Conservation (phyloP, 148 eudicot genomes). For the Silene uniflora region DNA sequence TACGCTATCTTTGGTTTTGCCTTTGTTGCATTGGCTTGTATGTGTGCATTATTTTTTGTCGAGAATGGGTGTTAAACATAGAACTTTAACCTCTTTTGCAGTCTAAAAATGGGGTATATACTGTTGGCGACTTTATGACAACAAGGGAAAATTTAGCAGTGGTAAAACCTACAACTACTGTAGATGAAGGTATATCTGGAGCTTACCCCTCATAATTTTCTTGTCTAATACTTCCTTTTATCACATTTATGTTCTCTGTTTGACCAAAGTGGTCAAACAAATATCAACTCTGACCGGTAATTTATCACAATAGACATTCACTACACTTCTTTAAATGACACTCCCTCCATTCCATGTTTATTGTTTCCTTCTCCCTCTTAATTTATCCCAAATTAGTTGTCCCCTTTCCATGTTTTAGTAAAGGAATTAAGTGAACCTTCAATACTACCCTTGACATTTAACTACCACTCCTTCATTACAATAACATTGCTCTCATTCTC, state of each 20-base stretch:
- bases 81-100: constrained; percentile 25
- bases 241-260: neutral
- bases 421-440: too few species aligned
- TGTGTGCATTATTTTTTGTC: neutral
- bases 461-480: too few species aligned
- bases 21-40: neutral
- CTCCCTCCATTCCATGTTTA: too few species aligned
- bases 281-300: neutral
- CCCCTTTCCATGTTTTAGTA: too few species aligned
- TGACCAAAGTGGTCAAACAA: neutral
- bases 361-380: too few species aligned
- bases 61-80: neutral
- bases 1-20: neutral
- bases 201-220: neutral
- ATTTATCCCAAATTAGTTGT: too few species aligned
- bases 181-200: constrained; percentile 63
- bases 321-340: too few species aligned
- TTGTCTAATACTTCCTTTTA: neutral
- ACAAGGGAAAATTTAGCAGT: constrained; percentile 60
- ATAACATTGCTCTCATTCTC: too few species aligned
- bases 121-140: constrained; percentile 87
- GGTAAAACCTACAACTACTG: constrained; percentile 77
- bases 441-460: too few species aligned
- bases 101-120: constrained; percentile 63
- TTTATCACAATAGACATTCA: too few species aligned